Evolutionary conservation across 176 grass and related monocot species (phyloP), one percentile per base, ranked within the genome.

Genomic region (Oryza brachyantha): DNA sequence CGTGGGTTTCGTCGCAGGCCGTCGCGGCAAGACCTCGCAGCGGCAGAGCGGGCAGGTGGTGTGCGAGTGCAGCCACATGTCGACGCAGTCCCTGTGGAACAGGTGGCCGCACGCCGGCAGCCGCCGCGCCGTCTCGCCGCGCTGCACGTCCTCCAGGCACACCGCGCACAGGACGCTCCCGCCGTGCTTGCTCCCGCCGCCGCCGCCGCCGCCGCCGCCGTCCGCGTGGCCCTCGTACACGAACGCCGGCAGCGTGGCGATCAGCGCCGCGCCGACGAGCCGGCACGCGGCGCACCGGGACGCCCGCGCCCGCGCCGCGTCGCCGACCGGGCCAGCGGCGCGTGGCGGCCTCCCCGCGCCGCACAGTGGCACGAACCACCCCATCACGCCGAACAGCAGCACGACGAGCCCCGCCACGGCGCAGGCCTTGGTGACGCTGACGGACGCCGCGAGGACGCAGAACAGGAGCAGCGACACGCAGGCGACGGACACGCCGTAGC

Each of bases 11-110:
- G 10, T 7, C 0, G 77, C 16, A 0, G 2, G 29, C 8, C 3
- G 7, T 46, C 36, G 73, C 11, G 73, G 42, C 66, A 60, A 82
- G 57, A 82, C 57, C 65, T 82, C 68, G 66, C 65, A 77, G 3
- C 79, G 42, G 79, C 85, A 87, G 10, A 87, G 5, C 0, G 79
- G 85, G 21, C 85, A 87, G 10, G 85, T 87, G 10, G 40, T 17
- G 55, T 87, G 85, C 13, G 66, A 77, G 65, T 87, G 79, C 27
- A 87, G 79, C 79, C 85, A 87, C 85, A 82, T 82, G 43, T 82
- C 73, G 43, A 87, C 27, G 73, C 85, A 87, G 34, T 11, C 66
- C 26, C 55, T 73, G 67, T 81, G 79, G 79, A 81, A 81, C 29
- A 81, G 57, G 79, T 73, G 68, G 55, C 68, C 29, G 69, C 79